phyloP scores from a whole-genome alignment of 495 filamentous ascomycete genomes.

The Neurospora sp. region DNA sequence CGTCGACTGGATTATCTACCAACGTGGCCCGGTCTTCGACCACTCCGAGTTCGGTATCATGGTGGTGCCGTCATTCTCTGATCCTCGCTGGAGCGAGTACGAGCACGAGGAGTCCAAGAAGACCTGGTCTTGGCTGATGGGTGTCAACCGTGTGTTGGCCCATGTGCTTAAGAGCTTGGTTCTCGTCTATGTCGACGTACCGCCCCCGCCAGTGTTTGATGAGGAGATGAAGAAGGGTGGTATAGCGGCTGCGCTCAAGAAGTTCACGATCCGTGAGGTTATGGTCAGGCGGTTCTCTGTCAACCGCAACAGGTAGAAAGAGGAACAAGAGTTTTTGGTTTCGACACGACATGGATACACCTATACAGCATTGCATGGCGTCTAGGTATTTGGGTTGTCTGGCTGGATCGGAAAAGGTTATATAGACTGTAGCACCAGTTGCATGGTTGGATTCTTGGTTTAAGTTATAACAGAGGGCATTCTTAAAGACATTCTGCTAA shows the following conservation, averaged over 20 bases:
- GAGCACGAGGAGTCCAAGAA: constrained; percentile 33
- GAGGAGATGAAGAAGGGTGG: constrained; percentile 34
- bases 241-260: constrained; percentile 51
- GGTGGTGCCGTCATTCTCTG: constrained; percentile 70
- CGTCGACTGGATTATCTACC: constrained; percentile 87
- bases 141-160: constrained; percentile 80
- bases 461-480: not conserved
- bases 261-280: constrained; percentile 76
- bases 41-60: constrained; percentile 89
- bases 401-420: not conserved
- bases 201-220: constrained; percentile 49
- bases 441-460: not conserved
- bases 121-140: constrained; percentile 89
- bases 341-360: not conserved
- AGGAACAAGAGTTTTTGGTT: not conserved
- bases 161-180: constrained; percentile 85
- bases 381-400: not conserved
- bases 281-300: constrained; percentile 71
- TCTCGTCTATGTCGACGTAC: constrained; percentile 83
- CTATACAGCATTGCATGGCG: not conserved
- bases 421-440: not conserved
- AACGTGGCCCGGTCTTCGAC: constrained; percentile 85
- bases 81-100: constrained; percentile 59
- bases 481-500: not conserved
- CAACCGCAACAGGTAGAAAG: constrained; percentile 50